Percentiles rank a stretch among this genome's conserved stretches.
Evolutionary conservation across 768 basidiomycete genomes (phyloP).

Genomic region (Xanthoconium stramineum): DNA sequence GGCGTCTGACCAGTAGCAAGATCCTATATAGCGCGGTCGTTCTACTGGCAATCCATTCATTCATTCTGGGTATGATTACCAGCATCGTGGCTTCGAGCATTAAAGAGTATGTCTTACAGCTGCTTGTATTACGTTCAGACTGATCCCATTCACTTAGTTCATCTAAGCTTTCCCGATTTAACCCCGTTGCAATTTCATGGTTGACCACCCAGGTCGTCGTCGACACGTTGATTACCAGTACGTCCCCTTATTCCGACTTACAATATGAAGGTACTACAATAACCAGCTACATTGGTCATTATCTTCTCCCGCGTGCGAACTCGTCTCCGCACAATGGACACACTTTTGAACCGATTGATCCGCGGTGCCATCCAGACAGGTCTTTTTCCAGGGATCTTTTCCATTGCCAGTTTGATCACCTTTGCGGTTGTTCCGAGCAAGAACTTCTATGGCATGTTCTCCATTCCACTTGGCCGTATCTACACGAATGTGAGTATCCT

Average conservation of each 20-base stretch:
- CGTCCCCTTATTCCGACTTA: not conserved
- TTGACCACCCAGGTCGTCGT: not conserved
- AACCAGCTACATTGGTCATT: not conserved
- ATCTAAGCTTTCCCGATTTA: constrained; percentile 39
- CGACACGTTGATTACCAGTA: not conserved
- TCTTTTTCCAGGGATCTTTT: not conserved
- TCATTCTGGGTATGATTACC: constrained; percentile 42
- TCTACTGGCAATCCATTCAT: constrained; percentile 36
- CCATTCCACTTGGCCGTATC: not conserved
- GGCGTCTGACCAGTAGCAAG: constrained; percentile 11
- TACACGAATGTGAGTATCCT: not conserved
- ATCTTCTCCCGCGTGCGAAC: not conserved
- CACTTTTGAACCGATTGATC: not conserved
- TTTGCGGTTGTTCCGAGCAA: not conserved
- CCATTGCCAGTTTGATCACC: not conserved
- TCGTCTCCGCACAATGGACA: not conserved
- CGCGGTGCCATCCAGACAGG: not conserved
- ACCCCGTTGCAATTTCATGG: constrained; percentile 16
- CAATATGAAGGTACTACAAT: not conserved
- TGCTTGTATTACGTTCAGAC: not conserved
- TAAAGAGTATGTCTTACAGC: constrained; percentile 32
- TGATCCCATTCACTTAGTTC: constrained; percentile 28
- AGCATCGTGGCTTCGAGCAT: constrained; percentile 24
- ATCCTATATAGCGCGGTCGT: constrained; percentile 35
- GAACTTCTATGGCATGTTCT: not conserved